Percentiles rank a stretch among this genome's conserved stretches.
Conservation (phyloP, 768 basidiomycete species). For the Suillus discolor region DNA sequence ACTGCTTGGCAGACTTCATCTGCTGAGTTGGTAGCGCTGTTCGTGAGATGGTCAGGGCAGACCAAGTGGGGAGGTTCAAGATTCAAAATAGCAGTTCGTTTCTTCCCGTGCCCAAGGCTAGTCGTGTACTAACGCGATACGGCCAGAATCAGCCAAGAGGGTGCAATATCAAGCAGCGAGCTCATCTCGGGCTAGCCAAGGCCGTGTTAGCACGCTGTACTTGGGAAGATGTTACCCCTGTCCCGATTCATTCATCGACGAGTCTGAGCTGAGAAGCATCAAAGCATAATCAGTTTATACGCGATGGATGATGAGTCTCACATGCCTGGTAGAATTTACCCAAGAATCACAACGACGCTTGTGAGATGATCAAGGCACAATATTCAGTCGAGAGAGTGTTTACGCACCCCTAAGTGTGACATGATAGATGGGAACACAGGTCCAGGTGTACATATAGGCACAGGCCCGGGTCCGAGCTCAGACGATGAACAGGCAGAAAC, state of each 20-base stretch:
- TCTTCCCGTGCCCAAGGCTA: neutral
- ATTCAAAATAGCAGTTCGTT: neutral
- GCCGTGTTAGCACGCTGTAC: neutral
- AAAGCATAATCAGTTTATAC: neutral
- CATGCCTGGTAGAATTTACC: neutral
- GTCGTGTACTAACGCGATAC: neutral
- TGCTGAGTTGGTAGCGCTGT: neutral
- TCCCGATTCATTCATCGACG: neutral
- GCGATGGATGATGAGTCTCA: neutral
- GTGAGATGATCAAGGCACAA: neutral
- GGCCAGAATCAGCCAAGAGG: neutral
- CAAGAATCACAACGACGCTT: neutral
- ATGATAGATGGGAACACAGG: neutral
- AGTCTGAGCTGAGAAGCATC: neutral
- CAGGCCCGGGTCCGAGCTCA: neutral
- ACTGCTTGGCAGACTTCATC: neutral
- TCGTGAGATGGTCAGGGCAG: neutral
- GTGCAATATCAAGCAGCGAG: neutral
- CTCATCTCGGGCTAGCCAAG: neutral
- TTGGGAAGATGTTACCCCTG: neutral
- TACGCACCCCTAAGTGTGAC: conserved; percentile 3
- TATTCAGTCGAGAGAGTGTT: neutral
- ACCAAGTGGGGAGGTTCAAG: neutral
- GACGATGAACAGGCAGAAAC: conserved; percentile 6
- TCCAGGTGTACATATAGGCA: neutral